phyloP scores from a whole-genome alignment of 371 early-diverging fungal species.

The Mucor indicus region DNA sequence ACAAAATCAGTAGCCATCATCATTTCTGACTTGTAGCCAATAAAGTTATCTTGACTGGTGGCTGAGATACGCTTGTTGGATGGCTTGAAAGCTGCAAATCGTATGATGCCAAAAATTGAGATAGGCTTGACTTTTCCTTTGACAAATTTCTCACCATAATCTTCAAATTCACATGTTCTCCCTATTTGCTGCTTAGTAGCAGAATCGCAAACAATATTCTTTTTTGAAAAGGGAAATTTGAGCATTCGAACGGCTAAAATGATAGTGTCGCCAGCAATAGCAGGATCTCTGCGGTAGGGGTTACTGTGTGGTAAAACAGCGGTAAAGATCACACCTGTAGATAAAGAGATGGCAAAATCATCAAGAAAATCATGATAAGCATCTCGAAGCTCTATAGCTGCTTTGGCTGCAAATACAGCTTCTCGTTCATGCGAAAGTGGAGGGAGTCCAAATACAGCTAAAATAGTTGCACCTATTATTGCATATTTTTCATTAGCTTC shows the following conservation, averaged over 20 bases:
- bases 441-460: slow-evolving; percentile 60
- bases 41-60: slow-evolving; percentile 36
- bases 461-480: slow-evolving; percentile 56
- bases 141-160: slow-evolving; percentile 56
- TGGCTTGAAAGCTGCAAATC: slow-evolving; percentile 46
- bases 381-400: slow-evolving; percentile 51
- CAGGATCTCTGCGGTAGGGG: slow-evolving; percentile 59
- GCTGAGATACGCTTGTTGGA: slow-evolving; percentile 36
- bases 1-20: slow-evolving; percentile 35
- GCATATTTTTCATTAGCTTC: no score
- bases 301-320: slow-evolving; percentile 52
- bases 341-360: slow-evolving; percentile 54
- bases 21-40: slow-evolving; percentile 55
- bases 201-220: slow-evolving; percentile 50
- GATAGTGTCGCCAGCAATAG: slow-evolving; percentile 61
- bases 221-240: slow-evolving; percentile 49
- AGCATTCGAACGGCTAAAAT: slow-evolving; percentile 63
- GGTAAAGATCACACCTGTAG: slow-evolving; percentile 58
- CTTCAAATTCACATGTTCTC: slow-evolving; percentile 53
- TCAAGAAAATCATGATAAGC: slow-evolving; percentile 16
- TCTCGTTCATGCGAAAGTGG: slow-evolving; percentile 62
- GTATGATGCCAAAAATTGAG: slow-evolving; percentile 44
- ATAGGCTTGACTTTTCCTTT: slow-evolving; percentile 59
- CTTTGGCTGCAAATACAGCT: slow-evolving; percentile 59
- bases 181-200: slow-evolving; percentile 51